Evolutionary conservation across 768 basidiomycete genomes (phyloP), one percentile per base, ranked within the genome.

Genomic region (Auriscalpium microsporum): DNA sequence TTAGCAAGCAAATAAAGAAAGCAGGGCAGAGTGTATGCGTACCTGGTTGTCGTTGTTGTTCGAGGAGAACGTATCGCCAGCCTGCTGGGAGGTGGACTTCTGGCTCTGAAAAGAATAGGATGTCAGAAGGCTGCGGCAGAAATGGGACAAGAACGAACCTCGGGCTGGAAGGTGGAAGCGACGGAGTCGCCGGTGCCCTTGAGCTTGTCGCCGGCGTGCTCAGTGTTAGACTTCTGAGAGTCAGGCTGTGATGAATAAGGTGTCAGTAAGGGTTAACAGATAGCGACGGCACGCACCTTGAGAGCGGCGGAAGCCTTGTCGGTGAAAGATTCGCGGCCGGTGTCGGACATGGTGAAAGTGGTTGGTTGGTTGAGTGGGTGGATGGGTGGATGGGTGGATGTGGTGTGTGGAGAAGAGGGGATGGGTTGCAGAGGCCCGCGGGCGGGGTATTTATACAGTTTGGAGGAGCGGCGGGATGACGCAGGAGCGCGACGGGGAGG

Each of bases 151-250:
- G 35, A 1, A 59, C 64, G 19, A 34, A 65, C 67, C 52, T 65
- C 21, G 55, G 67, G 67, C 66, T 71, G 59, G 10, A 60, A 34
- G 38, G 64, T 53, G 44, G 67, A 67, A 9, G 61, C 67, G 45
- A 59, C 63, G 35, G 67, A 69, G 64, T 71, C 70, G 50, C 56
- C 42, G 48, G 63, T 68, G 55, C 70, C 69, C 61, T 67, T 65
- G 63, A 73, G 14, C 62, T 63, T 67, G 62, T 71, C 72, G 34
- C 68, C 68, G 52, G 70, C 38, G 57, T 73, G 69, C 68, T 72
- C 68, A 45, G 69, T 69, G 59, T 64, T 69, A 19, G 70, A 64
- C 68, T 72, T 72, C 66, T 71, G 60, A 45, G 69, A 69, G 60
- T 70, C 67, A 60, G 70, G 70, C 69, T 69, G n/a, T n/a, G n/a